Evolutionary conservation across 441 rosid species (phyloP).

Genomic region (Pelargonium myrrhifolium): DNA sequence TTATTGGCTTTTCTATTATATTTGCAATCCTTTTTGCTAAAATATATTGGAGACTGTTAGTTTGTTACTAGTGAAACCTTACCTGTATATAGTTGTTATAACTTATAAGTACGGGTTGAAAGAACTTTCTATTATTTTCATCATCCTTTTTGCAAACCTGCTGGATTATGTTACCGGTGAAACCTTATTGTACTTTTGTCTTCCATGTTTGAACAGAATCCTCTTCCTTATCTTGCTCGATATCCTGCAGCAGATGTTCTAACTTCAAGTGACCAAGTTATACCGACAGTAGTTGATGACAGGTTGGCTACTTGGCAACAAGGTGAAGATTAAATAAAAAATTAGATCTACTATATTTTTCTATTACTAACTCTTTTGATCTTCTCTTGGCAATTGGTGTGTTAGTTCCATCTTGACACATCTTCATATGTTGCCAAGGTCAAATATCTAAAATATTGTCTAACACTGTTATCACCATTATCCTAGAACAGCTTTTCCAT

Average conservation of each 20-base stretch:
- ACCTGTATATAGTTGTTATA: background rate
- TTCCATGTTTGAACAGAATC: constrained; percentile 52
- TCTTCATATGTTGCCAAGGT: background rate
- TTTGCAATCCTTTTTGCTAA: no score
- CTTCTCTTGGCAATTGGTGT: background rate
- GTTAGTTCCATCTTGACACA: background rate
- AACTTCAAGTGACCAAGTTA: constrained; percentile 95
- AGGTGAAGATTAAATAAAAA: constrained; percentile 45
- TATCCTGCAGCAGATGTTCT: constrained; percentile 92
- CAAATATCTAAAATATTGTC: background rate
- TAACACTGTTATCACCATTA: background rate
- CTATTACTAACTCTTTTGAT: background rate
- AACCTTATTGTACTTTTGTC: constrained; percentile 15
- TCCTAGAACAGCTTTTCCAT: background rate
- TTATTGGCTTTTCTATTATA: background rate
- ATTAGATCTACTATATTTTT: background rate
- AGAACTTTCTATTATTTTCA: background rate
- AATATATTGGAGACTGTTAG: no score
- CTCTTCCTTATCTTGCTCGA: constrained; percentile 91
- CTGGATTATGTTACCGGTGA: constrained; percentile 7
- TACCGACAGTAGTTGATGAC: constrained; percentile 90
- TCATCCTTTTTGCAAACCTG: background rate
- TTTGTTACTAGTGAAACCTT: background rate
- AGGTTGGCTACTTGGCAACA: constrained; percentile 93
- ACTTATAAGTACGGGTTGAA: background rate